Evolutionary conservation across 805 yeast species (phyloP).

Genomic region (Starmerella potacharoeniae): DNA sequence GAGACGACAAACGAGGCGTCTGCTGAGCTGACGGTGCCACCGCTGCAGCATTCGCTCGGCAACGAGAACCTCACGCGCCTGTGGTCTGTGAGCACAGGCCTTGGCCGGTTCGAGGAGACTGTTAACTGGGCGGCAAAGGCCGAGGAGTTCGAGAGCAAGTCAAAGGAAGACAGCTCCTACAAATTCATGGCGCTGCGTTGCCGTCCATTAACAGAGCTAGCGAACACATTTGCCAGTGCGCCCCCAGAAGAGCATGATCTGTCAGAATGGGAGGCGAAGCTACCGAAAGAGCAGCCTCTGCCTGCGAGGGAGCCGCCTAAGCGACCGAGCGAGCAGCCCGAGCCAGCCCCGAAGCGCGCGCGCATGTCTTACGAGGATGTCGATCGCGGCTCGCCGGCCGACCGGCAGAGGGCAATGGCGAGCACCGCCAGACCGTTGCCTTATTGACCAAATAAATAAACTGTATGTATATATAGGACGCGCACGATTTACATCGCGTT

Average conservation of each 20-base stretch:
- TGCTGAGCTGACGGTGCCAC: background rate
- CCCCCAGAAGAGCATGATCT: background rate
- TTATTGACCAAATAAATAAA: background rate
- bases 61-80: background rate
- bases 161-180: background rate
- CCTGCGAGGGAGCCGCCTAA: background rate
- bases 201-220: background rate
- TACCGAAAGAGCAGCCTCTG: background rate
- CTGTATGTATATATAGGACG: background rate
- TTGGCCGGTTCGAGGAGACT: background rate
- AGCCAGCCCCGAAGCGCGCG: slow-evolving; percentile 8
- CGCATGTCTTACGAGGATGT: slow-evolving; percentile 12
- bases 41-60: background rate
- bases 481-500: background rate
- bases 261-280: slow-evolving; percentile 1
- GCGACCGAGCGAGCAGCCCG: background rate
- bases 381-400: background rate
- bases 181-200: background rate
- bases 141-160: background rate
- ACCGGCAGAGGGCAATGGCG: slow-evolving; percentile 2
- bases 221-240: background rate
- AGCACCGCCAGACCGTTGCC: slow-evolving; percentile 13
- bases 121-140: background rate
- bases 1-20: background rate
- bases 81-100: background rate